phyloP scores from a whole-genome alignment of 345 rosid species.

The Populus tremula region DNA sequence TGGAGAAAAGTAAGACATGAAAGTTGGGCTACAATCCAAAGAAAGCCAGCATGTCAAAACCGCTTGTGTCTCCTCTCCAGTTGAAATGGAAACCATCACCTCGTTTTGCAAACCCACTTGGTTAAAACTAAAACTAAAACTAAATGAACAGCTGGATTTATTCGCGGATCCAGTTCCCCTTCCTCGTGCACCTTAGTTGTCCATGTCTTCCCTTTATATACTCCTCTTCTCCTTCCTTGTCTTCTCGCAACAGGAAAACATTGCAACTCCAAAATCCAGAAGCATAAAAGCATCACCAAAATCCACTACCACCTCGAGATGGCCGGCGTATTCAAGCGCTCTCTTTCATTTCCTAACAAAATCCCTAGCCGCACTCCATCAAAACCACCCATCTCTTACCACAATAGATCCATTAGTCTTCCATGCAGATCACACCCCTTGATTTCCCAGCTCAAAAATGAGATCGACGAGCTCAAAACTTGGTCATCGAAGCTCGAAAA shows the following conservation, averaged over 20 bases:
- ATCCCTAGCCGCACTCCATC: conserved; percentile 28
- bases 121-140: not conserved
- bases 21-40: not conserved
- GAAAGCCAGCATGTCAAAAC: conserved; percentile 26
- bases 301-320: not conserved
- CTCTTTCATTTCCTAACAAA: conserved; percentile 56
- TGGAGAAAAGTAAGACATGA: not conserved
- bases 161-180: conserved; percentile 25
- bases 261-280: not conserved
- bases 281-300: not conserved
- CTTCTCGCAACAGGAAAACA: not conserved
- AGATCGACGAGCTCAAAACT: conserved; percentile 28
- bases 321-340: conserved; percentile 52
- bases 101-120: not conserved
- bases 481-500: conserved; percentile 25
- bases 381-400: conserved; percentile 42
- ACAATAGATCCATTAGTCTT: conserved; percentile 56
- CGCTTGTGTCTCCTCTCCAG: conserved; percentile 27
- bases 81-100: conserved; percentile 13
- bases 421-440: conserved; percentile 60
- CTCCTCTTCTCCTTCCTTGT: not conserved
- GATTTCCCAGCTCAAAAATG: conserved; percentile 43
- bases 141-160: conserved; percentile 18
- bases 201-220: conserved; percentile 10
- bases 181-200: conserved; percentile 18